Base-by-base conservation (phyloP, 2,329 filamentous ascomycete species). In the Talaromyces piceae region DNA sequence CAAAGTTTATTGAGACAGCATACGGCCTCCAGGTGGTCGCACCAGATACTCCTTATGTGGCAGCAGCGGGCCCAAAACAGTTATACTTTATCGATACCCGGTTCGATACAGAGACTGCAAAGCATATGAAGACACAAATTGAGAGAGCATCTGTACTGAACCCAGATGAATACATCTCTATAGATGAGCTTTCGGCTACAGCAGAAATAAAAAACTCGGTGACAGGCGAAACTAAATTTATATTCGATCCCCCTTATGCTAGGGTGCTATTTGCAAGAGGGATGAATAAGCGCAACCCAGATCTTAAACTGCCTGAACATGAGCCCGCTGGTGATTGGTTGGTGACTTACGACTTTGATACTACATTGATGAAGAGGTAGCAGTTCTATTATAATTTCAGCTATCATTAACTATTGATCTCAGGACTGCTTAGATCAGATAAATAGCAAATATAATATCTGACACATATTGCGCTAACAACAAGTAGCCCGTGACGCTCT, bases 81-180 rank as follows among this genome's bases (percentile, higher is more conserved):
- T 47, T 55, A 37, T 53, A 53, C 46, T 55, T 55, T n/a, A 53
- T 54, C 46, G 46, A 55, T 47, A 55, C 50, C 46, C 43, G 41
- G 22, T 31, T 50, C 37, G 46, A 55, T 16, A 20, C 5, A 31
- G 53, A 49, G 30, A 55, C 45, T 41, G 53, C 53, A 27, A 37
- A 46, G 46, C 50, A 53, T 20, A 33, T 55, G 7, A 55, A 55
- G 23, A 20, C 49, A 18, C 53, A 55, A 43, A 55, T 55, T 20
- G 50, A 55, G 28, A 53, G 13, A 27, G 51, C 47, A 28, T 31
- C 8, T 8, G 11, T 43, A 16, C 50, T 44, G 13, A 47, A 47
- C 16, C 13, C 22, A 37, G 45, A 26, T 26, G 45, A 45, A 50
- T 56, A 54, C 30, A 18, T 49, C 43, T 52, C 49, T n/a, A 56